Evolutionary conservation across 306 rosid genomes (phyloP).

Genomic region (Pyrus betulifolia): DNA sequence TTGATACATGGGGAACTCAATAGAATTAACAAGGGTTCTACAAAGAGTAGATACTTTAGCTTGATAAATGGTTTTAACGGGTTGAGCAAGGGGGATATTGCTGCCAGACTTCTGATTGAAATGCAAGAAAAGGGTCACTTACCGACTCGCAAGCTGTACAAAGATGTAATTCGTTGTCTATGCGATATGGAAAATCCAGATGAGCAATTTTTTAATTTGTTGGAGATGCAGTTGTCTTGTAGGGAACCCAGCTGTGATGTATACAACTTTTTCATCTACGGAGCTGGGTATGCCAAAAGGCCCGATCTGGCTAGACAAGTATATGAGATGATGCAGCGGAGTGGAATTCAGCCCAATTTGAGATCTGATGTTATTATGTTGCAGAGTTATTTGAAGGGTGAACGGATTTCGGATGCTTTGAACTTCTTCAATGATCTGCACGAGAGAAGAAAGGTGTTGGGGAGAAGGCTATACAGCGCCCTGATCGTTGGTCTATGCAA

Average conservation of each 20-base stretch:
- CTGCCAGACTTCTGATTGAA: constrained; percentile 71
- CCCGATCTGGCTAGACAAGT: constrained; percentile 57
- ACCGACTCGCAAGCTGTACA: constrained; percentile 17
- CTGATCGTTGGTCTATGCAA: constrained; percentile 53
- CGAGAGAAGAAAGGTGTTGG: constrained; percentile 18
- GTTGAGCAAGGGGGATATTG: constrained; percentile 48
- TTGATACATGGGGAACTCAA: constrained; percentile 41
- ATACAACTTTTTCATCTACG: constrained; percentile 46
- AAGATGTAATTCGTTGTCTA: constrained; percentile 42
- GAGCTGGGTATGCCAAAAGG: constrained; percentile 44
- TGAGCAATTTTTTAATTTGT: constrained; percentile 28
- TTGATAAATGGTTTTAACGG: constrained; percentile 47
- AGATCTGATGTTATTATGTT: constrained; percentile 36
- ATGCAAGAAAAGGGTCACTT: constrained; percentile 56
- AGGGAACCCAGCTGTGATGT: constrained; percentile 6
- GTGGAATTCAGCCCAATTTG: constrained; percentile 36
- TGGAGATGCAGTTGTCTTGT: constrained; percentile 48
- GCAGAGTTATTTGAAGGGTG: constrained; percentile 38
- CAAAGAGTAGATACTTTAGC: constrained; percentile 27
- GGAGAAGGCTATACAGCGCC: constrained; percentile 23
- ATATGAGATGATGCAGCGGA: constrained; percentile 46
- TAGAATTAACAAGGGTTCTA: constrained; percentile 15
- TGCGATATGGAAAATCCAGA: constrained; percentile 47
- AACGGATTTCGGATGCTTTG: constrained; percentile 52
- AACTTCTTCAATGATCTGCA: constrained; percentile 40